These are phyloP conservation scores for Saccharomycopsis schoenii DNA, from an alignment of 805 yeast genomes.

Conservation along the genomic window DNA sequence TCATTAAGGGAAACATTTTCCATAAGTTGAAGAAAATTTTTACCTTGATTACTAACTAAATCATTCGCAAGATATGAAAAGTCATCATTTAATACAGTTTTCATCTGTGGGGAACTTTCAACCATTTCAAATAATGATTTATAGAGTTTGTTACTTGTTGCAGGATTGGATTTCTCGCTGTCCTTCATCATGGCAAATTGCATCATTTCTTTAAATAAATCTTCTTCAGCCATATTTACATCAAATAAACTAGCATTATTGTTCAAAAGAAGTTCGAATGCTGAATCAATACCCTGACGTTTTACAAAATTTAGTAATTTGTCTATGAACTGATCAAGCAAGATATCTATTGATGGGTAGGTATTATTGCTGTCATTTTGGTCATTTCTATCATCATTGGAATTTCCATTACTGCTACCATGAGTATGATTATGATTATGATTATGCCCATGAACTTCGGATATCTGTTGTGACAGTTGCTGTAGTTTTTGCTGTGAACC, in stretches of 20 bases:
- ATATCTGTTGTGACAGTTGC: background rate
- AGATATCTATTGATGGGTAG: background rate
- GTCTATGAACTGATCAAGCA: background rate
- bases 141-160: background rate
- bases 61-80: slow-evolving; percentile 53
- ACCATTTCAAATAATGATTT: background rate
- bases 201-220: background rate
- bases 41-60: slow-evolving; percentile 53
- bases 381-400: background rate
- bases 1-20: slow-evolving; percentile 33
- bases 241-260: background rate
- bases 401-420: background rate
- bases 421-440: no score
- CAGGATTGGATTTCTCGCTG: background rate
- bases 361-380: background rate
- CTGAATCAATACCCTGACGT: background rate
- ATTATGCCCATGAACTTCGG: background rate
- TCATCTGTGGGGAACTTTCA: background rate
- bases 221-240: background rate
- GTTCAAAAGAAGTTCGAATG: background rate
- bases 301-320: background rate
- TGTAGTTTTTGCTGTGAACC: background rate
- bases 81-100: background rate
- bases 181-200: slow-evolving; percentile 3
- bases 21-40: slow-evolving; percentile 55